These are phyloP conservation scores for Cylindrotheca closterium DNA, from an alignment of 108 stramenopile genomes.

Conservation along the genomic window DNA sequence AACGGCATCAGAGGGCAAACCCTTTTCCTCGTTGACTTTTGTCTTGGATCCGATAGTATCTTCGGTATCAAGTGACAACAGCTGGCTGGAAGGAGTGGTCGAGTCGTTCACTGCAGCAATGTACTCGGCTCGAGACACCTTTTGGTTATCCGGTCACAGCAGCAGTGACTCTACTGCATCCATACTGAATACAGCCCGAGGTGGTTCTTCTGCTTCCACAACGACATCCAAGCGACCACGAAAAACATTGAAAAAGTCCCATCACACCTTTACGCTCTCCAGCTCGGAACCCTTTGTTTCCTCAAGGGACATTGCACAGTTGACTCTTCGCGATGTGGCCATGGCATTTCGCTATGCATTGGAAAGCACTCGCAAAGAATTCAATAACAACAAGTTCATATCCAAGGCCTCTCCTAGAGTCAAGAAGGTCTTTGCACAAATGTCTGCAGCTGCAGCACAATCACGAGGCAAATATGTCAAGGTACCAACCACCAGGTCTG, in stretches of 20 bases:
- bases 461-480: conserved; percentile 42
- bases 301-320: conserved; percentile 39
- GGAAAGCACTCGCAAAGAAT: conserved; percentile 27
- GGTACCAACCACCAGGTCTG: conserved; percentile 13
- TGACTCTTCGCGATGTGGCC: conserved; percentile 53
- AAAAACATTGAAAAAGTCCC: conserved; percentile 4
- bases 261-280: conserved; percentile 21
- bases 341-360: conserved; percentile 46
- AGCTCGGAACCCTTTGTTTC: conserved; percentile 49
- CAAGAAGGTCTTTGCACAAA: conserved; percentile 26
- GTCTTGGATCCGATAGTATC: conserved; percentile 55
- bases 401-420: conserved; percentile 26
- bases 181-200: conserved; percentile 24
- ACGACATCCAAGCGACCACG: conserved; percentile 12
- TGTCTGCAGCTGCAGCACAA: conserved; percentile 29
- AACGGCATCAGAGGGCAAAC: conserved; percentile 41
- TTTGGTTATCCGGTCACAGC: conserved; percentile 5
- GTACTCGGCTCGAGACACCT: conserved; percentile 32
- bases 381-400: conserved; percentile 32
- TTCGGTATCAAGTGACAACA: conserved; percentile 52
- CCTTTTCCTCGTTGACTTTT: conserved; percentile 47
- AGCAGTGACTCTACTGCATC: neutral
- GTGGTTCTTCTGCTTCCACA: conserved; percentile 14
- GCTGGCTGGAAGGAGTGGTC: conserved; percentile 33
- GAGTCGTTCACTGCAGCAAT: conserved; percentile 19